Percentiles rank a stretch among this genome's conserved stretches.
phyloP scores from a whole-genome alignment of 768 basidiomycete species.

The Amanita subjunquillea region DNA sequence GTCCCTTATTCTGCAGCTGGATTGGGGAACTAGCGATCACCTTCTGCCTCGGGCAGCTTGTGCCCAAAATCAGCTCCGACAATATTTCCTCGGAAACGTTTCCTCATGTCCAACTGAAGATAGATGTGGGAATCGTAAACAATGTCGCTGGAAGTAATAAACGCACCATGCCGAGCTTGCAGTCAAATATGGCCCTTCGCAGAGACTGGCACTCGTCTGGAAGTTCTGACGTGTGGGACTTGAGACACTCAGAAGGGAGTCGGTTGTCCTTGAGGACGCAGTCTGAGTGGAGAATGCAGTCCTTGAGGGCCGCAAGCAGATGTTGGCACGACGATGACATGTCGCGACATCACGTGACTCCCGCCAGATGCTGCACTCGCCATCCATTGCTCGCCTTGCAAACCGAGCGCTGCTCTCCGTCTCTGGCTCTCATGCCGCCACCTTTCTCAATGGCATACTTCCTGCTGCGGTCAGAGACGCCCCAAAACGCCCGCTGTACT shows the following conservation, averaged over 20 bases:
- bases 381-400: slow-evolving; percentile 51
- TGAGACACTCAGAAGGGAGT: slow-evolving; percentile 82
- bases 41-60: slow-evolving; percentile 17
- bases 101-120: slow-evolving; percentile 71
- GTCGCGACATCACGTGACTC: slow-evolving; percentile 6
- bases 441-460: slow-evolving; percentile 75
- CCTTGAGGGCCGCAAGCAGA: slow-evolving; percentile 68
- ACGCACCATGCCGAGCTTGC: slow-evolving; percentile 83
- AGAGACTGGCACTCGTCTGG: slow-evolving; percentile 75
- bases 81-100: slow-evolving; percentile 69
- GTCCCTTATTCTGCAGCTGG: too few relatives aligned
- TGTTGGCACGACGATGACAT: slow-evolving; percentile 81
- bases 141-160: not conserved
- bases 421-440: slow-evolving; percentile 68
- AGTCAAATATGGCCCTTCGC: slow-evolving; percentile 78
- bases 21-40: too few relatives aligned
- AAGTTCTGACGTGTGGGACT: slow-evolving; percentile 61
- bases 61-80: slow-evolving; percentile 43
- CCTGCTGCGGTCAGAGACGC: slow-evolving; percentile 36
- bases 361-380: slow-evolving; percentile 29
- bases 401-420: slow-evolving; percentile 65
- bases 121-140: not conserved
- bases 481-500: slow-evolving; percentile 48
- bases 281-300: slow-evolving; percentile 77
- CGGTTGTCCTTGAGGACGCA: slow-evolving; percentile 73